phyloP scores from a whole-genome alignment of 768 basidiomycete species.

The Kwoniella europaea region DNA sequence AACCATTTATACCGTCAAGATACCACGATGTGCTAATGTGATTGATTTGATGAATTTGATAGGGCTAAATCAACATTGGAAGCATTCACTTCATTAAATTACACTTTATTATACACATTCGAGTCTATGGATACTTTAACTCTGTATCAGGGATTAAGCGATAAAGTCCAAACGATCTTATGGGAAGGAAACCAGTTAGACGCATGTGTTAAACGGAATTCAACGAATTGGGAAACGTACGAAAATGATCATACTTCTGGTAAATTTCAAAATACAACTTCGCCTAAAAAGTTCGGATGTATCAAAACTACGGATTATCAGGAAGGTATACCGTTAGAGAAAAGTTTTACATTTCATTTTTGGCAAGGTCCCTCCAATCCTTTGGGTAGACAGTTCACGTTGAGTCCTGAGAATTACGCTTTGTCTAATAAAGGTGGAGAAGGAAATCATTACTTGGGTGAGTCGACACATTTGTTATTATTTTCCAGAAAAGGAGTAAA shows the following conservation, averaged over 20 bases:
- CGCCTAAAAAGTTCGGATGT: slow-evolving; percentile 26
- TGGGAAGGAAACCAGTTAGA: slow-evolving; percentile 26
- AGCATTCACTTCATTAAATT: slow-evolving; percentile 35
- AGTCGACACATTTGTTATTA: no score
- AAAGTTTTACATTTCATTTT: slow-evolving; percentile 43
- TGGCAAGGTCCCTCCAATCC: slow-evolving; percentile 34
- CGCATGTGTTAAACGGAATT: slow-evolving; percentile 26
- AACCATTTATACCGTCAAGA: no score
- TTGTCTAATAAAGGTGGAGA: slow-evolving; percentile 13
- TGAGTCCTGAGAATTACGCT: slow-evolving; percentile 38
- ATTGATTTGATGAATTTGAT: not conserved
- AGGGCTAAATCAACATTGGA: slow-evolving; percentile 33
- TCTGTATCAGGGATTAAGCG: slow-evolving; percentile 34
- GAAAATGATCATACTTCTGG: slow-evolving; percentile 23
- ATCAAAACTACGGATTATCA: slow-evolving; percentile 32
- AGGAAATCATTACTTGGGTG: slow-evolving; percentile 32
- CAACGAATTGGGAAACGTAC: slow-evolving; percentile 11
- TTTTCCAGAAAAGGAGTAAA: no score
- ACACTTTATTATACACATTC: slow-evolving; percentile 38
- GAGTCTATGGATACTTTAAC: slow-evolving; percentile 36
- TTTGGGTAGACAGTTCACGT: slow-evolving; percentile 32
- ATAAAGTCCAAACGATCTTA: slow-evolving; percentile 34
- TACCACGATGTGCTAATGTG: no score
- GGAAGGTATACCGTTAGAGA: slow-evolving; percentile 40
- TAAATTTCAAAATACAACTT: slow-evolving; percentile 18